Base-by-base conservation (phyloP, 202 grass and related monocot genomes). In the Schoenoplectus tabernaemontani region DNA sequence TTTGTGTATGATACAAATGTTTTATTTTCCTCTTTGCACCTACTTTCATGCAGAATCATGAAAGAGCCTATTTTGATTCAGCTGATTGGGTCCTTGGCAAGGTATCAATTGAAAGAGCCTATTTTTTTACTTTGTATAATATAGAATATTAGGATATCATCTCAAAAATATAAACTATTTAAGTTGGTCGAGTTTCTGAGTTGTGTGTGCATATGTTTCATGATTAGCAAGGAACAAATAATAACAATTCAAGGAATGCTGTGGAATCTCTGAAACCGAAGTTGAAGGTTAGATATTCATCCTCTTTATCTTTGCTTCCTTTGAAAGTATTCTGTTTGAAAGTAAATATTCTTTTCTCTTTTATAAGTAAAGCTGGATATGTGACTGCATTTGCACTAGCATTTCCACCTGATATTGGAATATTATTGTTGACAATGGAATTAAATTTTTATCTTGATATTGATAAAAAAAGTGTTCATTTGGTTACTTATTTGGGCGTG, bases 1-100 rank as follows among this genome's bases (percentile, higher is more conserved):
- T 79, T n/a, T 47, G 15, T 80, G 33, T 32, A 78, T 77, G 33
- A 62, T 77, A n/a, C 47, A 83, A 16, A 15, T 72, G 37, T 19
- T 32, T 34, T 5, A 67, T 77, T 63, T 8, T 68, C 57, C 39
- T 67, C 16, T 54, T 66, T 59, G 13, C 57, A 56, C 81, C 12
- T 33, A 32, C 32, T 30, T 43, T 70, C 53, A 64, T 86, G 83
- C 78, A 98, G 96, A 88, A 95, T 65, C 83, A 91, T 53, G 89
- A 98, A 84, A 88, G 95, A 2, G 86, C 91, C 67, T 98, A 92
- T 41, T 98, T 98, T 5, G 95, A 98, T 81, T 98, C 95, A 13
- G 95, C 91, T 0, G 91, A 98, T 68, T 98, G 91, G 95, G 91
- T 90, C 41, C 95, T 98, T 46, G 89, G 91, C 86, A 98, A 98